Percentiles rank a stretch among this genome's conserved stretches.
Conservation (phyloP, 108 stramenopile species). For the Cylindrotheca closterium region DNA sequence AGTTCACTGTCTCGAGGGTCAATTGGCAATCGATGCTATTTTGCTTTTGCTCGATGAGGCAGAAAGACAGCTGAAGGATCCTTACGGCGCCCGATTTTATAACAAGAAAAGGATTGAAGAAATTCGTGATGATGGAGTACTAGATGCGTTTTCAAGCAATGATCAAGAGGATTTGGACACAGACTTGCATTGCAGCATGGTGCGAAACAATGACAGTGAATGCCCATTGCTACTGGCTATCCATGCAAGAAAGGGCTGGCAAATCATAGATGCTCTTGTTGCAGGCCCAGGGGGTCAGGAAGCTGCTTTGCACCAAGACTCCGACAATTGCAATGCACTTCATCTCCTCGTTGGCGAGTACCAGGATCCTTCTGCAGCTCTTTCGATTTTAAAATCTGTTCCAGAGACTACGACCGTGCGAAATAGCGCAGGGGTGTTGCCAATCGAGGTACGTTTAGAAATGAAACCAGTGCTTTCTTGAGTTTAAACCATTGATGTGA, state of each 20-base stretch:
- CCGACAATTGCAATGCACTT: constrained; percentile 57
- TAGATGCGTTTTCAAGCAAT: constrained; percentile 3
- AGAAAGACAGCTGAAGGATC: constrained; percentile 45
- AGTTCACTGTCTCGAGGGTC: constrained; percentile 57
- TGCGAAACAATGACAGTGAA: constrained; percentile 63
- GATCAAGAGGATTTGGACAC: constrained; percentile 30
- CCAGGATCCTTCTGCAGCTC: constrained; percentile 60
- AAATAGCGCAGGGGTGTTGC: constrained; percentile 66
- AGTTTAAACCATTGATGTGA: neutral
- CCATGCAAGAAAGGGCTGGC: constrained; percentile 55
- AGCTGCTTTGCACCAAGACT: constrained; percentile 46
- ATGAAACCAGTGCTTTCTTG: neutral
- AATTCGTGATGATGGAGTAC: constrained; percentile 17
- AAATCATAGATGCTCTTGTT: constrained; percentile 70
- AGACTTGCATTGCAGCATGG: constrained; percentile 44
- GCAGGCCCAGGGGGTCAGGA: constrained; percentile 54
- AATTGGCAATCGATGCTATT: constrained; percentile 63
- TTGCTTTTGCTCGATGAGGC: constrained; percentile 66
- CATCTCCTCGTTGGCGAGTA: constrained; percentile 60
- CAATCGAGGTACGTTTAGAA: constrained; percentile 68
- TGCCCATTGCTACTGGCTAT: constrained; percentile 70
- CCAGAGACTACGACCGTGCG: constrained; percentile 53
- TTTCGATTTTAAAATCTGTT: constrained; percentile 71
- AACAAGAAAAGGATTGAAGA: constrained; percentile 50
- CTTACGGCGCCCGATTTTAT: constrained; percentile 33